Conservation (phyloP, 1,284 basidiomycete species). For the Entoloma clypeatum region DNA sequence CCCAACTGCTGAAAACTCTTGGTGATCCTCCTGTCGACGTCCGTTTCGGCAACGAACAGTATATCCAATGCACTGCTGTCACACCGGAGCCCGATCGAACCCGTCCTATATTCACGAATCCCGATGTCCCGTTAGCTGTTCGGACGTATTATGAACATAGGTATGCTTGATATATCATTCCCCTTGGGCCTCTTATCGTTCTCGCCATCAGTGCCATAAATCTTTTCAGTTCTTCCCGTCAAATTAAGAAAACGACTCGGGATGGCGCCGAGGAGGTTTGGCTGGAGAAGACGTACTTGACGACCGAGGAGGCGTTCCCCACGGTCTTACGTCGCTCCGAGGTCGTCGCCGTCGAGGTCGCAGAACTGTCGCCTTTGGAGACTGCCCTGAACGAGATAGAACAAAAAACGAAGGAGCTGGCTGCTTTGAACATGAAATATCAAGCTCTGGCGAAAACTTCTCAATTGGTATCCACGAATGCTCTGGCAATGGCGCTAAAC, state of each 20-base stretch:
- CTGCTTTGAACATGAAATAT: conserved; percentile 68
- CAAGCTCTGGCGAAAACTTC: conserved; percentile 73
- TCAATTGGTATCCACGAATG: conserved; percentile 74
- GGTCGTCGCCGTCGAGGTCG: conserved; percentile 69
- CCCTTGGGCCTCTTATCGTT: conserved; percentile 4
- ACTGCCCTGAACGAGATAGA: conserved; percentile 81
- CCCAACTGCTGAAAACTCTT: conserved; percentile 73
- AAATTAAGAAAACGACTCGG: conserved; percentile 56
- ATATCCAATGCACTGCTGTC: conserved; percentile 86
- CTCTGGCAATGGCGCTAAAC: conserved; percentile 86
- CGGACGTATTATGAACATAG: conserved; percentile 87
- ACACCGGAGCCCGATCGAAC: conserved; percentile 81
- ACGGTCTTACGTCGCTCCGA: conserved; percentile 90
- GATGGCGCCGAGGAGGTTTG: conserved; percentile 75
- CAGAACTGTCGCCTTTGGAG: conserved; percentile 86
- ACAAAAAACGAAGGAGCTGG: conserved; percentile 72
- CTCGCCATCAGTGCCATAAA: conserved; percentile 62
- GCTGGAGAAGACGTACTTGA: conserved; percentile 86
- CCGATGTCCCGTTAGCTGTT: conserved; percentile 79
- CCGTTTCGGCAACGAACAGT: conserved; percentile 77
- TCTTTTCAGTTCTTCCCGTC: conserved; percentile 76
- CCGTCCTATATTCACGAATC: conserved; percentile 79
- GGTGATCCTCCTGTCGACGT: conserved; percentile 81
- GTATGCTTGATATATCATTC: conserved; percentile 32
- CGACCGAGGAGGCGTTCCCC: conserved; percentile 88